These are phyloP conservation scores for Haberlea rhodopensis DNA, from an alignment of 257 asterid species.

Conservation along the genomic window DNA sequence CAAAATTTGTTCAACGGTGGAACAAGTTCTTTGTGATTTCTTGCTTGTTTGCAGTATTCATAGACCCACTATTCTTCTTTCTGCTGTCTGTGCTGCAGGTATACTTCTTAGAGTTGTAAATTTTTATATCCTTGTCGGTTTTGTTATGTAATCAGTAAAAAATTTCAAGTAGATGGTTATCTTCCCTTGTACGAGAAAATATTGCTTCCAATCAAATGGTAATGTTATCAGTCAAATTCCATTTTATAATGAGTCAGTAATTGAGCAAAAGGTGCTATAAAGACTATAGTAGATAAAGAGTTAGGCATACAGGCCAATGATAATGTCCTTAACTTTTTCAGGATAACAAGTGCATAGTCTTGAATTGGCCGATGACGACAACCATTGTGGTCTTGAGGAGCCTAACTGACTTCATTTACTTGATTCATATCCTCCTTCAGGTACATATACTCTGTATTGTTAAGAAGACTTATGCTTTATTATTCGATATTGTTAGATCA, in stretches of 20 bases:
- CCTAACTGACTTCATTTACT: conserved; percentile 49
- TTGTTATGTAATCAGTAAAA: not conserved
- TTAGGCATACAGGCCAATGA: not conserved
- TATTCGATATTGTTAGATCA: not conserved
- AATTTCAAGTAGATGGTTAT: not conserved
- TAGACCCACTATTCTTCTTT: conserved; percentile 86
- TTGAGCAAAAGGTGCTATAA: not conserved
- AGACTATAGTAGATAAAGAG: not conserved
- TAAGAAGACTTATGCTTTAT: not conserved
- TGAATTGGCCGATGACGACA: conserved; percentile 47
- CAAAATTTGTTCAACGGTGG: conserved; percentile 65
- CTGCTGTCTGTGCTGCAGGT: conserved; percentile 53
- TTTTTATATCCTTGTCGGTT: not conserved
- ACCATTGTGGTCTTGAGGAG: conserved; percentile 54
- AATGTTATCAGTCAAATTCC: not conserved
- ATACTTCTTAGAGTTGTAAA: conserved; percentile 23
- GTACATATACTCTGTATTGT: conserved; percentile 27
- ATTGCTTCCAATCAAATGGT: not conserved
- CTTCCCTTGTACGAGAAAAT: not conserved
- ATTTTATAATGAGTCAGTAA: not conserved
- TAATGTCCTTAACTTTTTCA: conserved; percentile 23
- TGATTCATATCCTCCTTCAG: conserved; percentile 63
- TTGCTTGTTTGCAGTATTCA: conserved; percentile 65
- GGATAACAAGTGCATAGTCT: conserved; percentile 49
- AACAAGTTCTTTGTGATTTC: conserved; percentile 71